Evolutionary conservation across 2,329 filamentous ascomycete species (phyloP).

Genomic region (Claviceps sp.): DNA sequence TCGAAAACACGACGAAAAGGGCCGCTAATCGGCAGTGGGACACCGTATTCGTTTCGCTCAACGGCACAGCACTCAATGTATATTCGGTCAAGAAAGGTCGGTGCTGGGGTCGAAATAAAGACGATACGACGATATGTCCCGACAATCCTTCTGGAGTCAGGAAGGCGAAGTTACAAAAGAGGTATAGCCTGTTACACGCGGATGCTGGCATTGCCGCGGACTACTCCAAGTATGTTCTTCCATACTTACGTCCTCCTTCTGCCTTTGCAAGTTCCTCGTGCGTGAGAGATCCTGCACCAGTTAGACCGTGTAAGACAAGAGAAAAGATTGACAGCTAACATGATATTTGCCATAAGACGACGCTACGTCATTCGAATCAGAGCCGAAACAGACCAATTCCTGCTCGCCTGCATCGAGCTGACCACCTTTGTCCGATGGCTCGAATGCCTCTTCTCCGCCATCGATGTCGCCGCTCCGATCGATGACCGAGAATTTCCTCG

Average conservation of each 20-base stretch:
- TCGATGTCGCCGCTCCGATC: slow-evolving; percentile 56
- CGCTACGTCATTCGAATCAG: slow-evolving; percentile 59
- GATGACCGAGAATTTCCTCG: slow-evolving; percentile 55
- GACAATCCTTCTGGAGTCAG: slow-evolving; percentile 38
- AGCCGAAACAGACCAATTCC: slow-evolving; percentile 59
- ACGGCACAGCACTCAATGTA: slow-evolving; percentile 55
- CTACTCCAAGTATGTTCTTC: slow-evolving; percentile 46
- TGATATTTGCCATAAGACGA: background rate
- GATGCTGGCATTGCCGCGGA: slow-evolving; percentile 64
- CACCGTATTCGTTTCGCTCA: slow-evolving; percentile 47
- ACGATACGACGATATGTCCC: slow-evolving; percentile 34
- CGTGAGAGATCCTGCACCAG: too few relatives aligned
- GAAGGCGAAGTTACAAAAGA: slow-evolving; percentile 43
- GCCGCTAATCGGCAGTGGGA: slow-evolving; percentile 51
- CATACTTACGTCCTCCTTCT: too few relatives aligned
- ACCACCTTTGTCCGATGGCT: slow-evolving; percentile 56
- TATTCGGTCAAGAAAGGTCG: slow-evolving; percentile 48
- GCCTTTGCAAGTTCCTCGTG: too few relatives aligned
- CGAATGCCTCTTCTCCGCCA: slow-evolving; percentile 55
- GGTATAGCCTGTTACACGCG: slow-evolving; percentile 62
- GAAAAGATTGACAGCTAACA: background rate
- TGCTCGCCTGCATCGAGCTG: slow-evolving; percentile 52
- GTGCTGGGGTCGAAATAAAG: slow-evolving; percentile 33
- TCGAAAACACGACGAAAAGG: slow-evolving; percentile 49
- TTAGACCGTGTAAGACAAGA: too few relatives aligned